These are phyloP conservation scores for Hanseniaspora valbyensis DNA, from an alignment of 805 yeast genomes.

Conservation along the genomic window DNA sequence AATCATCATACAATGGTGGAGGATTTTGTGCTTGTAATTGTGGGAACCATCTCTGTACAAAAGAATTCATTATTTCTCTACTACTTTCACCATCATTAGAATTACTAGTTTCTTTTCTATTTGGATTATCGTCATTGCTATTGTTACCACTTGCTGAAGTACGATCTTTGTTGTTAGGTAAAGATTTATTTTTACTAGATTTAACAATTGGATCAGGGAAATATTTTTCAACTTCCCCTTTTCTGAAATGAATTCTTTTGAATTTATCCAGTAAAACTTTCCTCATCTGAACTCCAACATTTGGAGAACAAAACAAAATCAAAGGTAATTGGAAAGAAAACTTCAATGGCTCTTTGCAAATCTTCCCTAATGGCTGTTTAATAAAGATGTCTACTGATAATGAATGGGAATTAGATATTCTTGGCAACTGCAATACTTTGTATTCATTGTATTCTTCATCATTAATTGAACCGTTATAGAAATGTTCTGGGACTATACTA, in stretches of 20 bases:
- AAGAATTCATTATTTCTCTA: constrained; percentile 7
- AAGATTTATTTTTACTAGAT: too few species aligned
- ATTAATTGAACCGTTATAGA: constrained; percentile 32
- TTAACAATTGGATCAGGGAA: constrained; percentile 19
- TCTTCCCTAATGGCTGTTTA: constrained; percentile 31
- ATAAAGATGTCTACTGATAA: constrained; percentile 1
- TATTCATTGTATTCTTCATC: not conserved
- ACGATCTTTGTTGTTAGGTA: too few species aligned
- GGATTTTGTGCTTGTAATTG: constrained; percentile 16
- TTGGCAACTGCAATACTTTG: constrained; percentile 9
- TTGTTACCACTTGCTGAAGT: too few species aligned
- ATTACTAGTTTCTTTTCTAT: too few species aligned
- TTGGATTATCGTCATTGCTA: too few species aligned
- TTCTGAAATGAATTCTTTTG: constrained; percentile 35
- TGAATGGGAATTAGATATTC: constrained; percentile 11
- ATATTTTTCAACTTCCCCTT: constrained; percentile 29
- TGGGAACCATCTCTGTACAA: constrained; percentile 14
- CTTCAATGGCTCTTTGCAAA: constrained; percentile 75
- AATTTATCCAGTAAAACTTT: constrained; percentile 31
- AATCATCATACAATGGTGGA: constrained; percentile 20
- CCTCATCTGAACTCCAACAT: constrained; percentile 46
- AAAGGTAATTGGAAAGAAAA: constrained; percentile 79
- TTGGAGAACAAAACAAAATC: constrained; percentile 59
- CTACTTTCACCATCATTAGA: too few species aligned
- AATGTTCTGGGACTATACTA: constrained; percentile 44